phyloP scores from a whole-genome alignment of 2,329 filamentous ascomycete genomes.

The Curvularia sp. region DNA sequence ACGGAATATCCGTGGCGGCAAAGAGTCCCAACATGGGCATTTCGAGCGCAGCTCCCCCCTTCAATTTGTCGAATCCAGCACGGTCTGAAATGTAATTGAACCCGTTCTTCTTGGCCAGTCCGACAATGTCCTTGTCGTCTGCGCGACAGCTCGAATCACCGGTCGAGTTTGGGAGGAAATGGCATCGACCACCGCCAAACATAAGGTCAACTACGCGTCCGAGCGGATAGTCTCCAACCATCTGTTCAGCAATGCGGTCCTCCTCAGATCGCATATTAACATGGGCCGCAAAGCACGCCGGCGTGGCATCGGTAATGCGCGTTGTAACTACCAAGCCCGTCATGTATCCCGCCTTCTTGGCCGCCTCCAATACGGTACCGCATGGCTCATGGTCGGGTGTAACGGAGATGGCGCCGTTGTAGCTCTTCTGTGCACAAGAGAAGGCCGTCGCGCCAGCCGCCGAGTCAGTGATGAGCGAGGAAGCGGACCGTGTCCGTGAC shows the following conservation, averaged over 20 bases:
- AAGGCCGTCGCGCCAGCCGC: conserved; percentile 98
- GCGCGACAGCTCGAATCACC: conserved; percentile 76
- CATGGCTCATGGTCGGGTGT: conserved; percentile 85
- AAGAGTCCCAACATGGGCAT: conserved; percentile 88
- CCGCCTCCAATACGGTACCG: conserved; percentile 91
- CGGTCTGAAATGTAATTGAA: conserved; percentile 81
- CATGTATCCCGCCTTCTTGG: conserved; percentile 87
- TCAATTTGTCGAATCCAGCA: conserved; percentile 76
- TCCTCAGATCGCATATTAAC: conserved; percentile 81
- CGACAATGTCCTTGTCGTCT: conserved; percentile 78
- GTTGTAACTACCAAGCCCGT: conserved; percentile 96
- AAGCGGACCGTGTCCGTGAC: conserved; percentile 83
- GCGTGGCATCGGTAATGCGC: conserved; percentile 92
- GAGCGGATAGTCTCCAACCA: conserved; percentile 85
- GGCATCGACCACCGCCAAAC: conserved; percentile 90
- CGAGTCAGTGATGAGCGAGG: conserved; percentile 89
- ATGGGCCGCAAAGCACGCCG: conserved; percentile 92
- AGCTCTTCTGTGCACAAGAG: conserved; percentile 89
- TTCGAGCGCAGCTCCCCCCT: conserved; percentile 70
- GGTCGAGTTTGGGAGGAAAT: conserved; percentile 85
- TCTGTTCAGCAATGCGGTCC: conserved; percentile 90
- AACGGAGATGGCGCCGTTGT: conserved; percentile 94
- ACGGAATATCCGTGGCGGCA: conserved; percentile 82
- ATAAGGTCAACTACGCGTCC: conserved; percentile 90
- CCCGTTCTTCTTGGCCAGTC: conserved; percentile 76